A percentile compares a stretch with the other conserved stretches of the same genome.
Evolutionary conservation across 78 protist species (phyloP).

Genomic region (Dictyostelium purpureum): DNA sequence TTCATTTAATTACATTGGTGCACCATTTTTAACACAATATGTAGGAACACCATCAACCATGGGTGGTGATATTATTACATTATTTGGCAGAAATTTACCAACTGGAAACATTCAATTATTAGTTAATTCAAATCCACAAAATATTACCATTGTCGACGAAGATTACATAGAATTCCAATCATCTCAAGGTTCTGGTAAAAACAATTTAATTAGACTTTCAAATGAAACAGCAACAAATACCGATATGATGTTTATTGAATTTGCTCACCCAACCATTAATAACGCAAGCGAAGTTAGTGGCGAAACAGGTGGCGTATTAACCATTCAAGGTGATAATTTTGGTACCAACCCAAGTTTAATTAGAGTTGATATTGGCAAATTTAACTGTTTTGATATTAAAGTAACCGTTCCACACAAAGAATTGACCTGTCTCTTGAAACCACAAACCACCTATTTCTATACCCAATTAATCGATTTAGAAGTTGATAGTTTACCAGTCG

Average conservation of each 20-base stretch:
- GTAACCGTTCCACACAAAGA: not conserved
- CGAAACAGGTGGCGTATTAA: not conserved
- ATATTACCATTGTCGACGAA: not conserved
- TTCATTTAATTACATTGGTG: not conserved
- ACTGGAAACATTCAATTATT: not conserved
- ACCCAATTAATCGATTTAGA: not conserved
- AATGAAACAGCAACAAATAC: not conserved
- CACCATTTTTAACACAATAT: not conserved
- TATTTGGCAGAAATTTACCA: constrained; percentile 9
- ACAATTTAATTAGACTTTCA: not conserved
- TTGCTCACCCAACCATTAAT: not conserved
- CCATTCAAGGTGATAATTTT: constrained; percentile 6
- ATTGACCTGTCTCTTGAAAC: not conserved
- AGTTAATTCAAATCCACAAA: not conserved
- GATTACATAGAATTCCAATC: not conserved
- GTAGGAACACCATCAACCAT: not conserved
- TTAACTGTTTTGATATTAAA: not conserved
- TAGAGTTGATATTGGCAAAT: not conserved
- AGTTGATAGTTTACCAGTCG: constrained; percentile 10
- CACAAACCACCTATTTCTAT: not conserved
- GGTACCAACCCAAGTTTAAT: not conserved
- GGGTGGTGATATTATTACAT: not conserved
- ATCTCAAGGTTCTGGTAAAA: not conserved
- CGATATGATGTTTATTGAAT: not conserved
- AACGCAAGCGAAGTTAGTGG: not conserved